These are phyloP conservation scores for Chlamydomonas schloesseri DNA, from an alignment of 139 green algal genomes.

Conservation along the genomic window DNA sequence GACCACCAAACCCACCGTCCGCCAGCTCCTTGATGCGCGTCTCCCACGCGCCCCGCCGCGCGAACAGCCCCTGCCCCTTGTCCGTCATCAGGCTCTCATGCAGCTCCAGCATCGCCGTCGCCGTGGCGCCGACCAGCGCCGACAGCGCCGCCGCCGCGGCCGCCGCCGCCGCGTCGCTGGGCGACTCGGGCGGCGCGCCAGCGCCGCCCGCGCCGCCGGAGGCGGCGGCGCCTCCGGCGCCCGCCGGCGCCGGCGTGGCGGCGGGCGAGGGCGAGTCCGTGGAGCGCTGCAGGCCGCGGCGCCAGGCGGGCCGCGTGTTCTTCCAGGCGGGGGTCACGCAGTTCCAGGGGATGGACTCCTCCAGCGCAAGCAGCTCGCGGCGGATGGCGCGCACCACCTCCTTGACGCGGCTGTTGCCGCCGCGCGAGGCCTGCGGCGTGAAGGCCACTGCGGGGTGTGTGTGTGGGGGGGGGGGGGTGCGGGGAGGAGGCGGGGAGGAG, in stretches of 20 bases:
- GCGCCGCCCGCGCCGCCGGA: not conserved
- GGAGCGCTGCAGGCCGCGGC: not conserved
- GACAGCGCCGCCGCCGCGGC: not conserved
- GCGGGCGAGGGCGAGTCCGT: not conserved
- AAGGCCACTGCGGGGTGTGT: not conserved
- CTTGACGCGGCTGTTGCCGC: constrained; percentile 1
- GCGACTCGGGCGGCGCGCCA: not conserved
- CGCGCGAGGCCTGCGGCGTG: not conserved
- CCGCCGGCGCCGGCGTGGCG: not conserved
- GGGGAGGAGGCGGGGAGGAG: not conserved
- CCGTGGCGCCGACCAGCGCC: constrained; percentile 8
- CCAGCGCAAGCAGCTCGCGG: constrained; percentile 16
- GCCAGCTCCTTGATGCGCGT: constrained; percentile 26
- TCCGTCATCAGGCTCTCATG: constrained; percentile 26
- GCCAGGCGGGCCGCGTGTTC: constrained; percentile 22
- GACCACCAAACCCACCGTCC: constrained; percentile 1
- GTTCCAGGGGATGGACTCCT: constrained; percentile 40
- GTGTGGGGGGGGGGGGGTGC: not conserved
- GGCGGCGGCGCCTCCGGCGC: too few relatives aligned
- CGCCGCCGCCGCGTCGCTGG: not conserved
- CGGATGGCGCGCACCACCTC: constrained; percentile 8
- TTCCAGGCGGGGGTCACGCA: constrained; percentile 3
- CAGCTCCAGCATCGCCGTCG: constrained; percentile 26
- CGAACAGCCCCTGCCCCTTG: constrained; percentile 29
- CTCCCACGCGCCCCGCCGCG: constrained; percentile 34